Conservation (phyloP, 352 stramenopile genomes). For the Ophiocytium majus region DNA sequence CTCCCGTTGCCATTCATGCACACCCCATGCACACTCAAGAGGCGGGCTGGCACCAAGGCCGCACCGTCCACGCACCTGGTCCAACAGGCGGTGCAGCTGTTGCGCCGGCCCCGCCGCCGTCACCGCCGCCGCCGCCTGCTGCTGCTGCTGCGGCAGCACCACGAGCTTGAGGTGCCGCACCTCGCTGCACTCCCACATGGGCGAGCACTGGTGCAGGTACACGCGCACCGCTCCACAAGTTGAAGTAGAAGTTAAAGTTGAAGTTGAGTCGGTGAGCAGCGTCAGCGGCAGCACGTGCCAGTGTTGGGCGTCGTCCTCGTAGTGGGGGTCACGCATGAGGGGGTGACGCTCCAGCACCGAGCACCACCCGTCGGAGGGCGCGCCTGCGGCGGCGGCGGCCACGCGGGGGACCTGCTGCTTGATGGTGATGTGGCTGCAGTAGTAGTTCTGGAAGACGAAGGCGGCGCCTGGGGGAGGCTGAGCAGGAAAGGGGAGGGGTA, state of each 20-base stretch:
- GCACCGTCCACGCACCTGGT: neutral
- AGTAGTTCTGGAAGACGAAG: neutral
- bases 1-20: neutral
- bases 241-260: no score
- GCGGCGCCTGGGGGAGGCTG: neutral
- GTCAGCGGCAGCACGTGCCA: neutral
- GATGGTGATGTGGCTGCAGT: neutral
- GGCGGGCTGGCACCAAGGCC: no score
- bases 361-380: neutral
- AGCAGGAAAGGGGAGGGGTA: neutral
- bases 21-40: neutral
- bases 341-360: neutral
- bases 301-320: neutral
- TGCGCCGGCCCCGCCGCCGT: no score
- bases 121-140: neutral
- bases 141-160: neutral
- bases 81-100: neutral
- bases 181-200: neutral
- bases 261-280: no score
- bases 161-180: neutral
- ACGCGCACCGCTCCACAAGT: neutral
- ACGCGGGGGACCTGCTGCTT: neutral
- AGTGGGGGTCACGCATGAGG: neutral
- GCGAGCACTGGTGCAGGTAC: neutral
- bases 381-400: no score